Base-by-base conservation (phyloP, 192 early-diverging fungal species). In the Umbelopsis vinacea region DNA sequence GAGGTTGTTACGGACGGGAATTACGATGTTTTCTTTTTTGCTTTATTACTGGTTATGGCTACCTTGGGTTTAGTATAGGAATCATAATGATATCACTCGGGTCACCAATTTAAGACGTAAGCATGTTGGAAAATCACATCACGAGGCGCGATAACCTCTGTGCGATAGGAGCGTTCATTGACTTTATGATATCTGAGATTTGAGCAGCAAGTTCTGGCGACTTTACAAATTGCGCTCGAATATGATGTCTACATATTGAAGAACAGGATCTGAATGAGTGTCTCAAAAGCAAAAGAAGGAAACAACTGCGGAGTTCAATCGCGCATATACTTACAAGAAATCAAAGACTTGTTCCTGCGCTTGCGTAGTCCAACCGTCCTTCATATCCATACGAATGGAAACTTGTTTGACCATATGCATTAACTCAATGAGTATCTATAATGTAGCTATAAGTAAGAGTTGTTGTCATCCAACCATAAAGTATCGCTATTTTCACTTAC, bases 301-400 rank as follows among this genome's bases (percentile, higher is more conserved):
- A 29, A n/a, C n/a, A 29, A 29, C 3, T 3, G 3, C 29, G 29
- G 3, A 2, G 29, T 29, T 3, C 29, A 67, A 63, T 21, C 17
- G n/a, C 5, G 22, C 37, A 46, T 17, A 1, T 7, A 79, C 85
- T 74, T 84, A 87, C 83, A 87, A 67, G 48, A 87, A 87, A 43
- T 87, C 85, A 70, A 79, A 79, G 8, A 81, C 81, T 71, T 83
- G 79, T 37, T 87, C 85, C 1, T 84, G 52, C 17, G 85, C 83
- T 48, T 73, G 71, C 4, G 82, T 74, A 11, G 78, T 74, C 52
- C 81, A 82, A 11, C 75, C 74, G 50, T 80, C 74, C 11, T 78
- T 82, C 46, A 76, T 77, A 48, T 87, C 81, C 63, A 83, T 78
- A 17, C 29, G 38, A 21, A 71, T 43, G 1, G 83, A 80, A 10